Conservation (phyloP, 306 rosid genomes). For the Biancaea sappan region DNA sequence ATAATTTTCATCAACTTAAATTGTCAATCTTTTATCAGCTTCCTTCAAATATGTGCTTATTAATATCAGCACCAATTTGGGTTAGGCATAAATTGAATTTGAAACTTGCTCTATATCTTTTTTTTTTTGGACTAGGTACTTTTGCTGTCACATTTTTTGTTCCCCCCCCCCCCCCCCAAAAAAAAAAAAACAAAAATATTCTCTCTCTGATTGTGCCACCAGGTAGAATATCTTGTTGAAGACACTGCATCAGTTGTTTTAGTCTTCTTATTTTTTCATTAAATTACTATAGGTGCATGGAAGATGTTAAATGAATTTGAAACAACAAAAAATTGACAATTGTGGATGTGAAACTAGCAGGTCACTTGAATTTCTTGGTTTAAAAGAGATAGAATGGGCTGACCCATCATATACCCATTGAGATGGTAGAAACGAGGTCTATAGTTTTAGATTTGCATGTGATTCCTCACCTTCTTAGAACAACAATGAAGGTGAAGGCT, state of each 20-base stretch:
- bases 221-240: background rate
- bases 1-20: background rate
- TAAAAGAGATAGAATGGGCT: constrained; percentile 1
- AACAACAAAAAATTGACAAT: background rate
- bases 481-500: background rate
- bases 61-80: background rate
- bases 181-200: too few species aligned
- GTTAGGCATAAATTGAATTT: background rate
- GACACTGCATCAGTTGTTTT: background rate
- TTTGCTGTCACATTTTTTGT: constrained; percentile 8
- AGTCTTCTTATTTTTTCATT: background rate
- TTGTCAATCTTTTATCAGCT: background rate
- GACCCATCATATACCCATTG: constrained; percentile 3
- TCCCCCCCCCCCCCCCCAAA: too few species aligned
- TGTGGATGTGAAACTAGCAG: background rate
- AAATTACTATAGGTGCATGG: constrained; percentile 5
- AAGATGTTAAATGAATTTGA: background rate
- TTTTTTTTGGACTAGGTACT: background rate
- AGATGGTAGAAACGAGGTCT: background rate
- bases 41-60: constrained; percentile 2
- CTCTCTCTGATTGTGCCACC: background rate
- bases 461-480: constrained; percentile 7
- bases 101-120: background rate
- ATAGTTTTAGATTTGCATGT: background rate
- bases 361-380: constrained; percentile 20